Percentiles rank a stretch among this genome's conserved stretches.
Evolutionary conservation across 2,329 filamentous ascomycete species (phyloP).

Genomic region (Lasiodiplodia sp.): DNA sequence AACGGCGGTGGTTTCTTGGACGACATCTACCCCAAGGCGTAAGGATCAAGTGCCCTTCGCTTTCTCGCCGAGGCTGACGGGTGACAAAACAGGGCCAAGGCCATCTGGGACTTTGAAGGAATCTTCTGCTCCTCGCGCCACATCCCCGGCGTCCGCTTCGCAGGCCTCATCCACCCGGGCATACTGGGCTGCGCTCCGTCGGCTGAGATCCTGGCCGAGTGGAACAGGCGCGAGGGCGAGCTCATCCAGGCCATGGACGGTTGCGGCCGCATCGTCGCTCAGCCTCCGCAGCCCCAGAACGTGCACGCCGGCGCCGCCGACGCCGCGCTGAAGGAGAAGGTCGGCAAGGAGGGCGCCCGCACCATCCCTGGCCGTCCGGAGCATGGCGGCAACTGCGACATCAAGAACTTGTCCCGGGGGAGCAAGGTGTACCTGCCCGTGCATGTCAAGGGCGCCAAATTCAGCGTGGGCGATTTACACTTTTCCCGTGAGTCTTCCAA

Average conservation of each 20-base stretch:
- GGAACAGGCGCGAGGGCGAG: conserved; percentile 84
- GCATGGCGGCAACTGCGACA: conserved; percentile 90
- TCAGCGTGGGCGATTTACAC: conserved; percentile 87
- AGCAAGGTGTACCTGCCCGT: conserved; percentile 87
- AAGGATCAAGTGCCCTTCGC: conserved; percentile 39
- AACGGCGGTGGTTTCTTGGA: conserved; percentile 92
- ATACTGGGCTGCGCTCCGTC: conserved; percentile 91
- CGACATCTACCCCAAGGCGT: conserved; percentile 85
- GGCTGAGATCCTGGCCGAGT: conserved; percentile 75
- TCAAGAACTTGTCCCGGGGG: conserved; percentile 83
- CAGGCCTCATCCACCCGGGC: conserved; percentile 88
- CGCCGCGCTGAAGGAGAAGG: conserved; percentile 66
- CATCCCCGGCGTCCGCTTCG: conserved; percentile 75
- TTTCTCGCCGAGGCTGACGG: background rate
- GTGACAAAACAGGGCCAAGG: conserved; percentile 66
- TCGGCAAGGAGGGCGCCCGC: conserved; percentile 79
- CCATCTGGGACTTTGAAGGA: conserved; percentile 79
- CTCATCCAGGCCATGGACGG: conserved; percentile 73
- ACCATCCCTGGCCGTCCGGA: conserved; percentile 86
- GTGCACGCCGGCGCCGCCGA: conserved; percentile 74
- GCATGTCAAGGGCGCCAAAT: conserved; percentile 86
- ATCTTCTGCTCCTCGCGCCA: conserved; percentile 86
- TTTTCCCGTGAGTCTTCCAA: conserved; percentile 66
- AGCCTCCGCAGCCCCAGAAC: conserved; percentile 75
- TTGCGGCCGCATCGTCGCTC: conserved; percentile 74